Base-by-base conservation (phyloP, 169 alveolate genomes). In the Cryptosporidium andersoni region DNA sequence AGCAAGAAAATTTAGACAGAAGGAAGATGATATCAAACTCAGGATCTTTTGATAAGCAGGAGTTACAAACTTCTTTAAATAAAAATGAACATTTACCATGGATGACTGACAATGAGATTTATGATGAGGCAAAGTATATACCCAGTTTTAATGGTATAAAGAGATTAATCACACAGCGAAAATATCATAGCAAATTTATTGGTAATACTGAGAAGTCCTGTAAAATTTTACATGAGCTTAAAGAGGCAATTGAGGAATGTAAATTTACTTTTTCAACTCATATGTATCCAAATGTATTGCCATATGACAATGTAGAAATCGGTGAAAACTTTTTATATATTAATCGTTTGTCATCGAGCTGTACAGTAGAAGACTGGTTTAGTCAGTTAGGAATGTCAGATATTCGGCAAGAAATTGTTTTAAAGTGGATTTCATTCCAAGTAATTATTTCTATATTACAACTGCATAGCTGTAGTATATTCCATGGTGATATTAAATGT, bases 401-500 rank as follows among this genome's bases (percentile, higher is more conserved):
- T 40, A 16, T 9, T 12, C 40, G 52, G 9, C 34, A 68, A 55
- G n/a, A 1, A 55, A 14, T 68, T 3, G n/a, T 68, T 0, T 55
- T 55, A 37, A 12, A 42, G 3, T 68, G 82, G 82, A 48, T 68
- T 37, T 64, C 65, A 34, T 81, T 89, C 81, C 92, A 89, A 55
- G 65, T 64, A 16, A 53, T 89, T 45, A 52, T 89, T 0, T 40
- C 92, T 4, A 53, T 89, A 9, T 58, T 66, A 14, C 92, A 89
- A 36, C 64, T 89, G 39, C 92, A 89, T 65, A 81, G 88, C 36
- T 49, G 81, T 3, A 88, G 88, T 3, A 42, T 89, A 40, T 89
- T 82, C 48, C 92, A 89, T 68, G 92, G 92, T 3, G 89, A 89
- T 40, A 81, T 89, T 42, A 89, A 89, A 64, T 81, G 80, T 34